Evolutionary conservation across 306 rosid species (phyloP), one percentile per base, ranked within the genome.

Genomic region (Citrullus mucosospermus): DNA sequence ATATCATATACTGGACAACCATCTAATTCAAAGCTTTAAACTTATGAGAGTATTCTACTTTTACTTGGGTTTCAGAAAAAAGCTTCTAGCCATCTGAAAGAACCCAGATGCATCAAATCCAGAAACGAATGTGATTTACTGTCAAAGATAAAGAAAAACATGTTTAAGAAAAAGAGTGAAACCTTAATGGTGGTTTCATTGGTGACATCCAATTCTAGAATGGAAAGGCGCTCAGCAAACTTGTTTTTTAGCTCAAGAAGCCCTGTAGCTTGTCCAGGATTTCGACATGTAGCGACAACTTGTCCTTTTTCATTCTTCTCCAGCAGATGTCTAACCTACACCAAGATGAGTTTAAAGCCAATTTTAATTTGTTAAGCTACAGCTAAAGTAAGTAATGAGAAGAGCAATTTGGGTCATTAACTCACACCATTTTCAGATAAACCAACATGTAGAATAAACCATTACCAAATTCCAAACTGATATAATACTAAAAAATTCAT

Each of bases 181-280:
- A 92, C 98, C 97, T 95, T 86, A 82, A 95, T 91, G 79, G 96
- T 89, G 87, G 85, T 89, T 87, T 95, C 97, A 80, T 73, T 67
- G 13, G 97, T 95, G 83, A 92, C 59, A 82, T 95, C 97, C 89
- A 91, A 83, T 3, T 75, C 89, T 82, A 83, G 79, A 80, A 91
- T 73, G 78, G 80, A 82, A 66, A 95, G 92, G 68, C 97, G 89
- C 55, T 89, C 89, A 9, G 71, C 50, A 81, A 85, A 92, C 81
- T 86, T 87, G 71, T 89, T 82, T 78, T 90, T 91, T 82, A 92
- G 86, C 72, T 86, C 77, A 56, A 34, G 72, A 77, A 95, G 93
- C 67, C 96, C 96, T 43, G 89, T 84, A 77, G 97, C 88, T 1
- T 78, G 68, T 30, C 74, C 77, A 75, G 99, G 99, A 83, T 89